Base-by-base conservation (phyloP, 176 grass and related monocot genomes). In the Eragrostis nindensis region DNA sequence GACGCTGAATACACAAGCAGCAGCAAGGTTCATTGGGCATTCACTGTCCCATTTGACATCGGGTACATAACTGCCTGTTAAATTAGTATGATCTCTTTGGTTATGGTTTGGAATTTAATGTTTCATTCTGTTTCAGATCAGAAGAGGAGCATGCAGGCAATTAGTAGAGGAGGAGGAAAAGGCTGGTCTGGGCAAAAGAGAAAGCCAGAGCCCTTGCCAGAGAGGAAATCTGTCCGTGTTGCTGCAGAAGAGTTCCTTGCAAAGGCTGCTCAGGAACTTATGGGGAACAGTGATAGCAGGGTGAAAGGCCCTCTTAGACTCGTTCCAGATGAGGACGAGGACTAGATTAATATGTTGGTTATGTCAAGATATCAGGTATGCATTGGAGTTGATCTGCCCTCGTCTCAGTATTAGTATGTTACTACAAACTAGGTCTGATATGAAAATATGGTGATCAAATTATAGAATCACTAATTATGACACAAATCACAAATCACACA, bases 161-260 rank as follows among this genome's bases (percentile, higher is more conserved):
- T 95, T 43, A 95, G 92, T 85, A 90, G 80, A 90, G 90, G 86
- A 36, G 32, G 32, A 72, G 80, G 79, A 83, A 70, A 25, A 15
- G 66, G 73, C 36, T 90, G 72, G 70, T 88, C 92, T 85, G 80
- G 82, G 48, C 92, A 90, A 75, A 99, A 95, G 75, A 94, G 92
- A 82, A 97, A 80, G 29, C 74, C 91, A 47, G 85, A 92, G 9
- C 69, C 65, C 52, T 56, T 66, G 67, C 44, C 84, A 15, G 82
- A 90, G 68, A 89, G 47, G 40, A 91, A 88, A 53, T 93, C 92
- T 59, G 86, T 83, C 55, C 88, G 86, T 81, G 79, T 88, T 75
- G 88, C 89, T 70, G 91, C 92, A 5, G 77, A 99, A 73, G 96
- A 99, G 68, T 99, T 99, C 76, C 90, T 99, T 54, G 82, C 88